Evolutionary conservation across 2,329 filamentous ascomycete genomes (phyloP), one percentile per base, ranked within the genome.

Genomic region (Arthroderma sp.): DNA sequence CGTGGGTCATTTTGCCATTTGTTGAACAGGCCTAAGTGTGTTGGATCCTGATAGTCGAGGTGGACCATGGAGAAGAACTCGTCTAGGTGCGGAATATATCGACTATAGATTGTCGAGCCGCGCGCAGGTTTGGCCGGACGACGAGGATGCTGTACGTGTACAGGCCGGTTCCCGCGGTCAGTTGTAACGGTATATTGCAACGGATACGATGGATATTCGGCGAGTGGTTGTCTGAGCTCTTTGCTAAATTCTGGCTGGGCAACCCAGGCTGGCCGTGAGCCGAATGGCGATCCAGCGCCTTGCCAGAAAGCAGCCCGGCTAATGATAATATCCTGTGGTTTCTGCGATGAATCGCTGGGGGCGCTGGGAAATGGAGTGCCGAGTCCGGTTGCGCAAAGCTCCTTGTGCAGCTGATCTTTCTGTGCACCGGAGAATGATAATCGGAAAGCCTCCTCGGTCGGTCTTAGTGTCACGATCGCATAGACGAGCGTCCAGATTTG

Each of bases 1-100:
- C 83, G 81, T 42, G 83, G 83, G 58, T 87, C 83, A 57, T 89
- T 89, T 63, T 87, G 83, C 83, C 84, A 89, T 46, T 71, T 72
- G 62, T 87, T 78, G 68, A 89, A 88, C 3, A 85, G 68, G n/a
- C 68, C 64, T 42, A 87, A 64, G 61, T 89, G 82, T 53, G 75
- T 70, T 1, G 66, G 57, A 55, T 84, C 67, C 32, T 70, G 56
- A 61, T 75, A 83, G 60, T 88, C 80, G 1, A 88, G 71, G 10
- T 77, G 78, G 10, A 82, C 70, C 69, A 88, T 81, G 49, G 80
- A 83, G 61, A 87, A 87, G 52, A 77, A 81, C 68, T 88, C 80
- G 49, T 77, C 69, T 36, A 88, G 69, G 55, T 86, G 78, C 5
- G 83, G 81, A 49, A 88, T 80, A 68, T 81, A 88, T 47, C 83